Conservation (phyloP, 2,329 filamentous ascomycete species). For the Stromatinia cepivora region DNA sequence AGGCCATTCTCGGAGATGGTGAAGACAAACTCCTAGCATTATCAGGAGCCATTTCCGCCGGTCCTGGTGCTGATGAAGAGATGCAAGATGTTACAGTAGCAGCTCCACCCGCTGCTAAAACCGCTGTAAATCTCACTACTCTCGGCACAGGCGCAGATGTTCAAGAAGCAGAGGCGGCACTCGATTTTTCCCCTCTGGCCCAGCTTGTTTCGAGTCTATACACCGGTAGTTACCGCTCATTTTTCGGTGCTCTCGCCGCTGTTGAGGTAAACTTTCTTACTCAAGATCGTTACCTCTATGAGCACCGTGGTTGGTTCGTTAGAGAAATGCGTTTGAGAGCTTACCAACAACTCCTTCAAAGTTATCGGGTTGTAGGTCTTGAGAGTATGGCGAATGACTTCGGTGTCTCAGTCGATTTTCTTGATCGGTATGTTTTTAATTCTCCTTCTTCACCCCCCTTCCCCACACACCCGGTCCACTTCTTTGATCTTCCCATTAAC, state of each 20-base stretch:
- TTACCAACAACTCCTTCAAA: slow-evolving; percentile 96
- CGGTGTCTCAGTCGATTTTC: slow-evolving; percentile 92
- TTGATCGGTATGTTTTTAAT: slow-evolving; percentile 72
- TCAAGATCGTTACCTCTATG: slow-evolving; percentile 90
- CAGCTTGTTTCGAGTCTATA: slow-evolving; percentile 90
- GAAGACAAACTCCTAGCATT: slow-evolving; percentile 86
- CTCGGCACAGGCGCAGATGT: slow-evolving; percentile 69
- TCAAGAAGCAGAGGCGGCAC: slow-evolving; percentile 74
- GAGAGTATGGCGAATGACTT: slow-evolving; percentile 97
- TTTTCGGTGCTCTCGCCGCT: slow-evolving; percentile 84
- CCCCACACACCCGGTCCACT: neutral
- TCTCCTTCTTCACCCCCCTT: slow-evolving; percentile 14
- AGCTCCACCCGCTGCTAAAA: slow-evolving; percentile 56
- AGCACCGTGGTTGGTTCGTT: slow-evolving; percentile 97
- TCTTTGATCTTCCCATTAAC: neutral
- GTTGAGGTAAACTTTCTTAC: slow-evolving; percentile 94
- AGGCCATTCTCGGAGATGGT: slow-evolving; percentile 87
- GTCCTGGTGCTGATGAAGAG: slow-evolving; percentile 77
- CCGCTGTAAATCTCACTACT: slow-evolving; percentile 84
- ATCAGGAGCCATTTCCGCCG: slow-evolving; percentile 76
- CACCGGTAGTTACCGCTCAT: slow-evolving; percentile 88
- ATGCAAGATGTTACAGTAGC: slow-evolving; percentile 62
- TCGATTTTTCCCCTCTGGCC: slow-evolving; percentile 87
- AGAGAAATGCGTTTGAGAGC: slow-evolving; percentile 96
- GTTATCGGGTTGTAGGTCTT: slow-evolving; percentile 94